Base-by-base conservation (phyloP, 116 monocot genomes). In the Zostera marina region DNA sequence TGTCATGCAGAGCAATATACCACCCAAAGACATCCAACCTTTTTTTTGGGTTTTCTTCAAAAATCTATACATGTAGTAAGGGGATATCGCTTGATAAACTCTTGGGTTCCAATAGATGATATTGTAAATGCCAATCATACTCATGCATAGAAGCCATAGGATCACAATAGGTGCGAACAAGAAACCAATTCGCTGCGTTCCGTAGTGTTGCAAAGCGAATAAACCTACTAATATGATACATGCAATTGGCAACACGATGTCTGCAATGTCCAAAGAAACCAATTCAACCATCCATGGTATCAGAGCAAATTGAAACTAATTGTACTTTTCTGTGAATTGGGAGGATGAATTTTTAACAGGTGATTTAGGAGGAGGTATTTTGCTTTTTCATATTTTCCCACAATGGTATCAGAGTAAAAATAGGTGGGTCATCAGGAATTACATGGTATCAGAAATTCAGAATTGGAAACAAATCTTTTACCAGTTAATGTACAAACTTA, bases 21-120 rank as follows among this genome's bases (percentile, higher is more conserved):
- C 96, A 51, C 96, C 96, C 24, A 98, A 74, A 52, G 90, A 85
- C 96, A 89, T 89, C 96, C 96, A 98, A 1, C 96, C 96, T 41
- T 72, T 74, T 58, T 61, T 77, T 42, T 69, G 80, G 4, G 96
- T 98, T 62, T 98, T 98, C 66, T 70, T 82, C 63, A 98, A 64
- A 52, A 98, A 98, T 55, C 81, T 89, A 47, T 98, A 89, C 96
- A 98, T 89, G 58, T 89, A 89, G 49, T 81, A 77, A 9, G 96
- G 96, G 46, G 85, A 89, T 8, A 98, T 67, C 26, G 96, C 96
- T 76, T 66, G 74, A 60, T 85, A 88, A 1, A 98, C 72, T 66
- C 74, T 66, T 48, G 82, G 96, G 63, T 98, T 88, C 96, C 96
- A 98, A 62, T 74, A 53, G 56, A 85, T 13, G 26, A 98, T 89